Conservation (phyloP, 768 basidiomycete species). For the Boletus rufocinnamomeus region DNA sequence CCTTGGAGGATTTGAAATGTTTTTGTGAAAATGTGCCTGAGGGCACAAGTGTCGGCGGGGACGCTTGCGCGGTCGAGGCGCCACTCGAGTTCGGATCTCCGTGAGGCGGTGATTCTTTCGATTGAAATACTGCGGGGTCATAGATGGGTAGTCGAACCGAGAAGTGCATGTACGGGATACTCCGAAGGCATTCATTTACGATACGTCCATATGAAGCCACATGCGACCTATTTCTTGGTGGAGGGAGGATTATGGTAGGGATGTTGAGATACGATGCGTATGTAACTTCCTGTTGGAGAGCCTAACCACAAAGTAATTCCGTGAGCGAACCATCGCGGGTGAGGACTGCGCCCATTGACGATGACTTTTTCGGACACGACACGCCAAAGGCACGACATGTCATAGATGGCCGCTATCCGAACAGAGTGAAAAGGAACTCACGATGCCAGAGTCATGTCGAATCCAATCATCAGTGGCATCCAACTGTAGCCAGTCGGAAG, state of each 20-base stretch:
- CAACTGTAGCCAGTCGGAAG: slow-evolving; percentile 94
- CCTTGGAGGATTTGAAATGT: slow-evolving; percentile 32
- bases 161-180: slow-evolving; percentile 70
- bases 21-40: slow-evolving; percentile 28
- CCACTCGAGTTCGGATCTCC: slow-evolving; percentile 34
- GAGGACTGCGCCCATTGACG: slow-evolving; percentile 22
- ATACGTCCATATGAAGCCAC: slow-evolving; percentile 93
- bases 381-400: slow-evolving; percentile 16
- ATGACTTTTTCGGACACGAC: slow-evolving; percentile 17
- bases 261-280: slow-evolving; percentile 93
- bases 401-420: slow-evolving; percentile 8
- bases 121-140: slow-evolving; percentile 64
- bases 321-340: slow-evolving; percentile 15
- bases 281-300: slow-evolving; percentile 87
- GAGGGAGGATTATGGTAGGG: slow-evolving; percentile 81
- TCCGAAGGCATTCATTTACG: slow-evolving; percentile 74
- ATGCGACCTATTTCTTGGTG: slow-evolving; percentile 79
- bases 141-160: slow-evolving; percentile 84
- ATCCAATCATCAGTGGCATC: slow-evolving; percentile 93
- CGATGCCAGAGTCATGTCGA: slow-evolving; percentile 93
- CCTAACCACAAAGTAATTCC: slow-evolving; percentile 49
- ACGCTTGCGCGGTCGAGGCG: slow-evolving; percentile 21
- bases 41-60: slow-evolving; percentile 20
- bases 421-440: slow-evolving; percentile 42
- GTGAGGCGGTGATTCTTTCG: slow-evolving; percentile 32